Evolutionary conservation across 2,329 filamentous ascomycete genomes (phyloP), one percentile per base, ranked within the genome.

Genomic region (Geoglossum cookeanum): DNA sequence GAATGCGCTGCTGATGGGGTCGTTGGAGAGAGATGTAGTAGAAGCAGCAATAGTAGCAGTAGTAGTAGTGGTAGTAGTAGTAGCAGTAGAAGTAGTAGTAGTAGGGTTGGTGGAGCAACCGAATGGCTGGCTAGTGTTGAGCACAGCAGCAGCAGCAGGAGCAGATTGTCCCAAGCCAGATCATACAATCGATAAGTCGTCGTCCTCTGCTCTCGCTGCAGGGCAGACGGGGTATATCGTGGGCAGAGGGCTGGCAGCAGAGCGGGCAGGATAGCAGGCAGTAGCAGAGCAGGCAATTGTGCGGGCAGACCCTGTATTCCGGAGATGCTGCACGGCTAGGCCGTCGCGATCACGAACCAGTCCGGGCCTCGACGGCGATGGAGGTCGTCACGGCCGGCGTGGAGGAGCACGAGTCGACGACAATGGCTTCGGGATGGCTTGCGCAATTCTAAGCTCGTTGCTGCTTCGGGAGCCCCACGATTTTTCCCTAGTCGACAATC

Each of bases 41-140:
- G n/a, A n/a, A n/a, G n/a, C n/a, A n/a, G n/a, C n/a, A n/a, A n/a
- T n/a, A n/a, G n/a, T n/a, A n/a, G n/a, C n/a, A n/a, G n/a, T n/a
- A n/a, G n/a, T n/a, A n/a, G n/a, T n/a, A n/a, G n/a, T n/a, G n/a
- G n/a, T n/a, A n/a, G n/a, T n/a, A n/a, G n/a, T n/a, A n/a, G n/a
- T n/a, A n/a, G n/a, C n/a, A n/a, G n/a, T n/a, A n/a, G n/a, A n/a
- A n/a, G n/a, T n/a, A n/a, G n/a, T n/a, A n/a, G 48, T 52, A 32
- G 48, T 52, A 22, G 48, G 48, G 48, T 52, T 52, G 48, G 48
- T 52, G 48, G 27, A 52, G 48, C 48, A 52, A 32, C 48, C 48
- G 48, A 52, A 37, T 53, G 33, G 17, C 49, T 53, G n/a, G n/a
- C n/a, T n/a, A n/a, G n/a, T n/a, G n/a, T 53, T 15, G 22, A 35